Conservation (phyloP, 1,284 basidiomycete species). For the Golubevia sp. region DNA sequence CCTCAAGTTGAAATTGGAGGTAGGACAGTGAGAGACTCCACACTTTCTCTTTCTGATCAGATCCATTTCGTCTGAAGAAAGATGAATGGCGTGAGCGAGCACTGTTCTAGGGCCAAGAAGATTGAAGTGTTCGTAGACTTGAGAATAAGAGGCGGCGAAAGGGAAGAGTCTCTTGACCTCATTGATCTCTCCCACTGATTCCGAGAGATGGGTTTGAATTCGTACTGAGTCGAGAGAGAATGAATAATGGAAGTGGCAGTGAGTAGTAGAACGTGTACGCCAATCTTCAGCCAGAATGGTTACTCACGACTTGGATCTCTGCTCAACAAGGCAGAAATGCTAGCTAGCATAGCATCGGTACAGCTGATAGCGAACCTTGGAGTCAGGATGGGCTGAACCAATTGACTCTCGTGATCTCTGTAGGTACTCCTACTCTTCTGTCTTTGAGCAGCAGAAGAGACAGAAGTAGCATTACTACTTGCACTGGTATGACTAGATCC, state of each 20-base stretch:
- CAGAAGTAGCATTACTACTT: not conserved
- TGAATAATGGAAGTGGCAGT: too few species aligned
- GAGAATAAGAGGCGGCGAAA: slow-evolving; percentile 57
- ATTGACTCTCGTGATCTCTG: slow-evolving; percentile 44
- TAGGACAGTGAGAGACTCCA: slow-evolving; percentile 90
- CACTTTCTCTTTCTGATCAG: slow-evolving; percentile 73
- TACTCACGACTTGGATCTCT: slow-evolving; percentile 23
- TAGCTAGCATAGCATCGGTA: slow-evolving; percentile 72
- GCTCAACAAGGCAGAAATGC: slow-evolving; percentile 69
- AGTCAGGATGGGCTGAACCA: slow-evolving; percentile 87
- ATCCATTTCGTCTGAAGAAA: slow-evolving; percentile 73
- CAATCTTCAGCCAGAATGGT: not conserved
- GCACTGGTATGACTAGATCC: not conserved
- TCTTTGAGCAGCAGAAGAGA: not conserved
- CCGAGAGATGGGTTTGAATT: slow-evolving; percentile 91
- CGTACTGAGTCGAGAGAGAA: slow-evolving; percentile 64
- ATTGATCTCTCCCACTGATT: slow-evolving; percentile 78
- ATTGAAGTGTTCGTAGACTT: slow-evolving; percentile 79
- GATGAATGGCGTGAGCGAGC: slow-evolving; percentile 85
- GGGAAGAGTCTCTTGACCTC: slow-evolving; percentile 73
- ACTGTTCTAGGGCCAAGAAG: slow-evolving; percentile 81
- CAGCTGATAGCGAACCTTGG: slow-evolving; percentile 96
- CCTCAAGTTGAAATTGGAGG: slow-evolving; percentile 81
- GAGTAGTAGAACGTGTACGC: slow-evolving; percentile 22
- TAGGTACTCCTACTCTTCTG: not conserved